A percentile compares a stretch with the other conserved stretches of the same genome.
Conservation (phyloP, 2,329 filamentous ascomycete species). For the Endocalyx cinctus region DNA sequence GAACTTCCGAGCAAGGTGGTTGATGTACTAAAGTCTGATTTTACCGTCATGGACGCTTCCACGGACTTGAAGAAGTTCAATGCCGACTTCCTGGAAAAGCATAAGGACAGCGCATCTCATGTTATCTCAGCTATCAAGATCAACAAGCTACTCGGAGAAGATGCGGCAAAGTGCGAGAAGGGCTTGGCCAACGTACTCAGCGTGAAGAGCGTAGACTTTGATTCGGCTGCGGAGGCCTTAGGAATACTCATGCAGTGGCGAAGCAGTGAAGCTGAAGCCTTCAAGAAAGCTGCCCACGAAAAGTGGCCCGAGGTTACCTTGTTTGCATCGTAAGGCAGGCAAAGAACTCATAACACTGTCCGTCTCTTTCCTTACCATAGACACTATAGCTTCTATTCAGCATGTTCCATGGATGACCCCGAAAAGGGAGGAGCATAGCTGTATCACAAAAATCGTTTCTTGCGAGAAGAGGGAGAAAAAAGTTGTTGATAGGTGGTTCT, state of each 20-base stretch:
- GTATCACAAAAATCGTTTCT: too few relatives aligned
- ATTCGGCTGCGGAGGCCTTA: slow-evolving; percentile 41
- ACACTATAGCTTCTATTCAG: too few relatives aligned
- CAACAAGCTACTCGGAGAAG: slow-evolving; percentile 54
- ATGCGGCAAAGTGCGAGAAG: slow-evolving; percentile 54
- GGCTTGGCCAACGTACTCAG: slow-evolving; percentile 52
- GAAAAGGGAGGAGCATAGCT: too few relatives aligned
- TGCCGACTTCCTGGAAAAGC: slow-evolving; percentile 56
- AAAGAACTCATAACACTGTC: too few relatives aligned
- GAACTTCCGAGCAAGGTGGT: slow-evolving; percentile 62
- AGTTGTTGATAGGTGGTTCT: too few relatives aligned
- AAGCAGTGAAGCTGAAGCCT: slow-evolving; percentile 42
- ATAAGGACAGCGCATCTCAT: slow-evolving; percentile 59
- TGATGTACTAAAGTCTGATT: slow-evolving; percentile 65
- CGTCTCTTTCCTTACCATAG: too few relatives aligned
- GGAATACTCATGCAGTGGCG: slow-evolving; percentile 44
- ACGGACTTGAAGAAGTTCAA: slow-evolving; percentile 61
- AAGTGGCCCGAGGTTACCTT: slow-evolving; percentile 49
- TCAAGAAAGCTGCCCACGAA: slow-evolving; percentile 41
- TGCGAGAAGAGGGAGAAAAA: too few relatives aligned
- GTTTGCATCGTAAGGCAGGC: too few relatives aligned
- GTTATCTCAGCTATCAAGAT: slow-evolving; percentile 60
- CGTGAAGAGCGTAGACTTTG: slow-evolving; percentile 39
- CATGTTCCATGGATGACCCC: too few relatives aligned
- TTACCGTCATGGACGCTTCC: slow-evolving; percentile 55